phyloP scores from a whole-genome alignment of 805 yeast genomes.

The Teunomyces lycoperdinae region DNA sequence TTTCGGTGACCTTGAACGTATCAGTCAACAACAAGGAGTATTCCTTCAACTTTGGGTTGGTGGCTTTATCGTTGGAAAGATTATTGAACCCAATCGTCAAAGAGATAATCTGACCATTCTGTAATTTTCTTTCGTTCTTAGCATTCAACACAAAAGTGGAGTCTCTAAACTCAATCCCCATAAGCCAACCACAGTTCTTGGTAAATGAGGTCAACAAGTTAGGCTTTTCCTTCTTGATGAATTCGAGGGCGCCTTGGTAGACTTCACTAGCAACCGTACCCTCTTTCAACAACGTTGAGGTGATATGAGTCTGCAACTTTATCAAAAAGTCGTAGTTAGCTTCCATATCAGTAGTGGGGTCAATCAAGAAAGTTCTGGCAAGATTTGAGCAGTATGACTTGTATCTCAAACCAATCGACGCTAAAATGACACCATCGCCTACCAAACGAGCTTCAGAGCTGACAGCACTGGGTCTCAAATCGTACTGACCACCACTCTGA shows the following conservation, averaged over 20 bases:
- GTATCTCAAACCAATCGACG: conserved; percentile 84
- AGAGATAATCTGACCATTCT: conserved; percentile 72
- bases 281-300: conserved; percentile 52
- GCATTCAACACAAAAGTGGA: conserved; percentile 67
- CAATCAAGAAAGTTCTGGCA: conserved; percentile 85
- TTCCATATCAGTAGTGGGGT: conserved; percentile 79
- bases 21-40: conserved; percentile 79
- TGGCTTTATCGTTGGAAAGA: conserved; percentile 46
- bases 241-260: conserved; percentile 61
- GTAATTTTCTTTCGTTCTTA: conserved; percentile 65
- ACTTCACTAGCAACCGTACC: conserved; percentile 68
- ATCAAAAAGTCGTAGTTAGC: conserved; percentile 74
- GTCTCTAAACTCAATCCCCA: conserved; percentile 89
- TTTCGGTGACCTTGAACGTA: conserved; percentile 67
- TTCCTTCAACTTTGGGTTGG: conserved; percentile 48
- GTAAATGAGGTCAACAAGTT: conserved; percentile 63
- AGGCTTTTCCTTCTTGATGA: conserved; percentile 55
- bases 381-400: conserved; percentile 85
- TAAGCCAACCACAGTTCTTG: conserved; percentile 81
- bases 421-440: conserved; percentile 73
- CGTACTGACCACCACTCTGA: conserved; percentile 84
- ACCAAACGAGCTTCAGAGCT: conserved; percentile 62
- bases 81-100: conserved; percentile 75
- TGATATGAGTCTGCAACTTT: conserved; percentile 64
- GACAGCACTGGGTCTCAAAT: conserved; percentile 78